These are phyloP conservation scores for Pythium aristosporum DNA, from an alignment of 352 stramenopile species.

Conservation along the genomic window DNA sequence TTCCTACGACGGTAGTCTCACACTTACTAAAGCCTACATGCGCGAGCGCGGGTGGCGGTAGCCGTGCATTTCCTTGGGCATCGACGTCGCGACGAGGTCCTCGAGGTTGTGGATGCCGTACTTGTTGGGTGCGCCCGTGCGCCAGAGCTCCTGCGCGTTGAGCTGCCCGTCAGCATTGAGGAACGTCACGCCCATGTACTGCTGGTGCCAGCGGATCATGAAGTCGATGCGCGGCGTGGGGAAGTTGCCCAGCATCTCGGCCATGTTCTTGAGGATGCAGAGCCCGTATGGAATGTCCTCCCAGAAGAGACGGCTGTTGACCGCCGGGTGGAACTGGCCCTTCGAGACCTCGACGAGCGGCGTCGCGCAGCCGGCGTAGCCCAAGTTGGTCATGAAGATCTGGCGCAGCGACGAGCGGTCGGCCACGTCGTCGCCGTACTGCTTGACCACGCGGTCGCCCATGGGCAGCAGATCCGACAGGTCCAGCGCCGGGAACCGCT, in stretches of 20 bases:
- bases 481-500: constrained; percentile 90
- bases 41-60: constrained; percentile 88
- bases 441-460: constrained; percentile 88
- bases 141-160: constrained; percentile 86
- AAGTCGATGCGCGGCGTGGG: constrained; percentile 91
- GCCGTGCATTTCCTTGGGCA: constrained; percentile 84
- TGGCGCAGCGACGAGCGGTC: constrained; percentile 86
- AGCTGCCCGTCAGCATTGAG: constrained; percentile 85
- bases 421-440: constrained; percentile 90
- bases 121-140: constrained; percentile 88
- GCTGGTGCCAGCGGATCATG: constrained; percentile 93
- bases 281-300: constrained; percentile 92
- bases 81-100: constrained; percentile 87
- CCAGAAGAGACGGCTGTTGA: constrained; percentile 90
- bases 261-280: constrained; percentile 94
- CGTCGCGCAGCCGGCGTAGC: constrained; percentile 88
- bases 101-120: constrained; percentile 91
- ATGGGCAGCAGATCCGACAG: constrained; percentile 91
- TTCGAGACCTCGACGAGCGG: constrained; percentile 79
- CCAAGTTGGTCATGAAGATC: constrained; percentile 91
- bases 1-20: too few species aligned
- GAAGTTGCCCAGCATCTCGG: constrained; percentile 92
- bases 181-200: constrained; percentile 89
- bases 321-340: constrained; percentile 76
- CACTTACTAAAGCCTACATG: constrained; percentile 41